phyloP scores from a whole-genome alignment of 257 asterid species.

The Nemophila menziesii region DNA sequence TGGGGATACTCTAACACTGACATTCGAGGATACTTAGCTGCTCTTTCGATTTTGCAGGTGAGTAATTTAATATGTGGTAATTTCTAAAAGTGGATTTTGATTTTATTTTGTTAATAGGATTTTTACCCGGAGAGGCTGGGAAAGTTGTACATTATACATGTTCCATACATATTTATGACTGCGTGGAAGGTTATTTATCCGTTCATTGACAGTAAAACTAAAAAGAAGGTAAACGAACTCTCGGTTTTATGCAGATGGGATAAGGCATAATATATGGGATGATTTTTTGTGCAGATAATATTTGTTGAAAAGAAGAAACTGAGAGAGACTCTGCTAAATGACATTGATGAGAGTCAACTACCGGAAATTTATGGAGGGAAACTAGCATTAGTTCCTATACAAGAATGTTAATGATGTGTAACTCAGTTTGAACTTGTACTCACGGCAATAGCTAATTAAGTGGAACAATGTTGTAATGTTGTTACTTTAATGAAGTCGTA shows the following conservation, averaged over 20 bases:
- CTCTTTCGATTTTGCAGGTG: constrained; percentile 66
- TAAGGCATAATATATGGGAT: neutral
- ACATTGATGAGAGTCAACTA: constrained; percentile 40
- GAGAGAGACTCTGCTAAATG: constrained; percentile 32
- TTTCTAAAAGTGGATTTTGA: neutral
- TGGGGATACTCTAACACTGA: constrained; percentile 77
- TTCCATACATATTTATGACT: constrained; percentile 71
- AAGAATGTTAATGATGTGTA: constrained; percentile 70
- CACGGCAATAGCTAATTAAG: no score
- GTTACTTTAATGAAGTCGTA: no score
- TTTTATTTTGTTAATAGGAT: constrained; percentile 30
- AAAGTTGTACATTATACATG: constrained; percentile 53
- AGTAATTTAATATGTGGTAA: neutral
- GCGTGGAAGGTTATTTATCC: constrained; percentile 88
- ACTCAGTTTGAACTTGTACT: no score
- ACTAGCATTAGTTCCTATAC: constrained; percentile 55
- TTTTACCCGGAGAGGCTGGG: constrained; percentile 92
- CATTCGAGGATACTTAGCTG: constrained; percentile 71
- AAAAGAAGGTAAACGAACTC: constrained; percentile 68
- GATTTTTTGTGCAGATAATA: constrained; percentile 37
- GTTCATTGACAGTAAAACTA: constrained; percentile 68
- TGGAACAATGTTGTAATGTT: no score
- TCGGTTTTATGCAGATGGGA: no score
- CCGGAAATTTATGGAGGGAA: constrained; percentile 59
- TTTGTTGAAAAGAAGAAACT: constrained; percentile 60